Percentiles rank a stretch among this genome's conserved stretches.
These are phyloP conservation scores for Aspergillus viridinutans DNA, from an alignment of 2,329 filamentous ascomycete species.

Conservation along the genomic window DNA sequence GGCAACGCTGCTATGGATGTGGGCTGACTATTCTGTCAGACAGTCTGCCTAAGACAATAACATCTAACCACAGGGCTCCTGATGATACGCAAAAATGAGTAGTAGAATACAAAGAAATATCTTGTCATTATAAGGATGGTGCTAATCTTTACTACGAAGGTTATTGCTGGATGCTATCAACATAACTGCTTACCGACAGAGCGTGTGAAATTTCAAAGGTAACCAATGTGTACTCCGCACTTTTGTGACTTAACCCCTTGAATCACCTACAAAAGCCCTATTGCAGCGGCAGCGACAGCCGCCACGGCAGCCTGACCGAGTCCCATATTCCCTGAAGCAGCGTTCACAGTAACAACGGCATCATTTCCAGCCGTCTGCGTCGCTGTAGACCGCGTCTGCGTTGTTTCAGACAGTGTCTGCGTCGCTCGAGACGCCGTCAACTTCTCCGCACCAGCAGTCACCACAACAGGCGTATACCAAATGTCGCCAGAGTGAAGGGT, in stretches of 20 bases:
- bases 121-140: no score
- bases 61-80: no score
- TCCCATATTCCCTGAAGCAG: conserved; percentile 1
- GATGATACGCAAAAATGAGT: no score
- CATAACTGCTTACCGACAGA: no score
- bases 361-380: background rate
- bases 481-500: conserved; percentile 6
- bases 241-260: background rate
- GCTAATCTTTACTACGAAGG: no score
- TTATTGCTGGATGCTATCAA: no score
- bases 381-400: background rate
- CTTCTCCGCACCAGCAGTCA: conserved; percentile 17
- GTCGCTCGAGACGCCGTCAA: conserved; percentile 11
- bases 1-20: no score
- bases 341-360: background rate
- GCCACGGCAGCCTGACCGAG: conserved; percentile 13
- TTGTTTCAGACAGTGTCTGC: background rate
- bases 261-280: background rate
- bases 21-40: no score
- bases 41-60: no score
- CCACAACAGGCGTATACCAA: conserved; percentile 7
- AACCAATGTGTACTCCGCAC: background rate
- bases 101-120: no score
- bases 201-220: background rate
- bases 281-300: conserved; percentile 36